Evolutionary conservation across 2,329 filamentous ascomycete genomes (phyloP), one percentile per base, ranked within the genome.

Genomic region (Diaporthe citriasiana): DNA sequence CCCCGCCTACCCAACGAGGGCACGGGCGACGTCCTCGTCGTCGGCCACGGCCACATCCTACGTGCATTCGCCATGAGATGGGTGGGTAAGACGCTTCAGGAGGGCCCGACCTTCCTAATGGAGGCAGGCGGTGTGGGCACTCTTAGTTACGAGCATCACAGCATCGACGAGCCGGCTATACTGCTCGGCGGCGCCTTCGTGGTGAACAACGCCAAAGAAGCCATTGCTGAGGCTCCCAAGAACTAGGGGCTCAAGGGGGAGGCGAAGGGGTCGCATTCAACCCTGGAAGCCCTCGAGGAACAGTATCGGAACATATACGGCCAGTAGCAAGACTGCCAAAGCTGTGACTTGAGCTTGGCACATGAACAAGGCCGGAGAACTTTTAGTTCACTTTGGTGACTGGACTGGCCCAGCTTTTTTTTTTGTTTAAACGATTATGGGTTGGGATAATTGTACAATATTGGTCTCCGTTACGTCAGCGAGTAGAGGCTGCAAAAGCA

Each of bases 21-120:
- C 22, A 74, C 74, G 0, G 74, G 74, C n/a, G 94, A 96, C 82
- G 90, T 96, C 25, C 82, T 96, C 33, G 87, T 98, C 65, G 94
- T 98, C 8, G 95, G 94, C 30, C 95, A 98, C 81, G 95, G 95
- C 0, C 95, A 98, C 84, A 96, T 98, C 73, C 85, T 98, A 70
- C 88, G 95, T 22, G 94, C 94, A 0, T 95, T 98, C 82, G 95
- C 95, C 9, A 94, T 96, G 87, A 89, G 95, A 42, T 98, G 95
- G 95, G 89, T 92, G 0, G 90, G 91, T 0, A 93, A 93, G 84
- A 87, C 90, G 17, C 85, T 98, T 74, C 89, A 90, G 71, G 92
- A 95, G 66, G 95, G 93, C 10, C 93, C 94, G 51, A 90, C 92
- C 8, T 91, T 98, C 81, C 87, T 98, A 75, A 85, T 98, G n/a